A percentile compares a stretch with the other conserved stretches of the same genome.
These are phyloP conservation scores for Psilocybe azurescens DNA, from an alignment of 768 basidiomycete species.

Conservation along the genomic window DNA sequence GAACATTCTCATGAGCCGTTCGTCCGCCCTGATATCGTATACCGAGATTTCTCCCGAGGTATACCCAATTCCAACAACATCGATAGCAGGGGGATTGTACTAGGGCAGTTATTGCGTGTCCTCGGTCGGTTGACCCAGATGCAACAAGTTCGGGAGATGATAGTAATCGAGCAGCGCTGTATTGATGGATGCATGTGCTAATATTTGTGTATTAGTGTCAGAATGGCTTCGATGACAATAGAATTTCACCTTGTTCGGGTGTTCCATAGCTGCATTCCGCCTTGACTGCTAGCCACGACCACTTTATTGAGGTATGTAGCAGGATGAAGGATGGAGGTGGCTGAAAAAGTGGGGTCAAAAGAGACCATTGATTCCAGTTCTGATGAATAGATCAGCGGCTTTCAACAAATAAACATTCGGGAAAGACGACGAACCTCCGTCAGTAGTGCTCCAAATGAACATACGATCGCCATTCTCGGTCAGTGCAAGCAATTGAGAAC, in stretches of 20 bases:
- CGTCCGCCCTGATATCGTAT: slow-evolving; percentile 90
- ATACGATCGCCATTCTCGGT: slow-evolving; percentile 80
- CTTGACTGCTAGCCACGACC: slow-evolving; percentile 81
- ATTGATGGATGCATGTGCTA: slow-evolving; percentile 86
- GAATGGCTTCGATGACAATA: neutral
- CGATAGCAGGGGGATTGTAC: slow-evolving; percentile 95
- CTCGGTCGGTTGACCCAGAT: slow-evolving; percentile 29
- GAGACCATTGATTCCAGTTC: slow-evolving; percentile 71
- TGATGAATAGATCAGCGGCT: slow-evolving; percentile 29
- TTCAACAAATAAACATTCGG: neutral
- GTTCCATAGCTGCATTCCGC: slow-evolving; percentile 93
- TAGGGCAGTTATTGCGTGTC: slow-evolving; percentile 71
- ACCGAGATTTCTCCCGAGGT: slow-evolving; percentile 86
- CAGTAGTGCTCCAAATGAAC: slow-evolving; percentile 75
- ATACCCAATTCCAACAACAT: slow-evolving; percentile 94
- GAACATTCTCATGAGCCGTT: slow-evolving; percentile 85
- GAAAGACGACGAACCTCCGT: slow-evolving; percentile 51
- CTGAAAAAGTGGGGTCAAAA: slow-evolving; percentile 86
- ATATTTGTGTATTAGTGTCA: slow-evolving; percentile 1
- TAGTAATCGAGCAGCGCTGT: slow-evolving; percentile 60
- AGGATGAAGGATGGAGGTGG: slow-evolving; percentile 87
- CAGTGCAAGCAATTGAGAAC: slow-evolving; percentile 78
- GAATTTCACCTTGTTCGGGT: slow-evolving; percentile 69
- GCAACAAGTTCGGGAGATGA: slow-evolving; percentile 38
- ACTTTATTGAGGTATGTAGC: slow-evolving; percentile 98